Percentiles rank a stretch among this genome's conserved stretches.
These are phyloP conservation scores for Lactarius hengduanensis DNA, from an alignment of 768 basidiomycete species.

Conservation along the genomic window DNA sequence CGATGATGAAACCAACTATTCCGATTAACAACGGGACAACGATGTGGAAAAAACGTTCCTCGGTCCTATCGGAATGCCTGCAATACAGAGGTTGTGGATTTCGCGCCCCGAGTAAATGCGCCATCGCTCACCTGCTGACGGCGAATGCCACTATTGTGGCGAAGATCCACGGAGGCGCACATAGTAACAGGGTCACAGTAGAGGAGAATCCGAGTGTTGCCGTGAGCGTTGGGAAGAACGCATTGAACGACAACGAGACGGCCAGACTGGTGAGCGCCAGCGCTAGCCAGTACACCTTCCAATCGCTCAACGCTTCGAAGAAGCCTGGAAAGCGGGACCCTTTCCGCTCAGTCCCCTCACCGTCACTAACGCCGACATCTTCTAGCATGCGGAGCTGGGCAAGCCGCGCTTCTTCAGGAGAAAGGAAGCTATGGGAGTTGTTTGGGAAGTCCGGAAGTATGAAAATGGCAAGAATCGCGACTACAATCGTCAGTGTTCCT, in stretches of 20 bases:
- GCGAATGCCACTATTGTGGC: constrained; percentile 56
- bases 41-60: constrained; percentile 74
- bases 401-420: constrained; percentile 52
- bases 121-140: constrained; percentile 41
- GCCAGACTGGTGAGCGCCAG: constrained; percentile 59
- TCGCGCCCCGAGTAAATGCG: background rate
- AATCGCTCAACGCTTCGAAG: constrained; percentile 61
- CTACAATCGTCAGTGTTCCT: constrained; percentile 55
- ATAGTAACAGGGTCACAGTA: constrained; percentile 69
- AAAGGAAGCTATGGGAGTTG: constrained; percentile 58
- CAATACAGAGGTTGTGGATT: constrained; percentile 1
- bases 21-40: constrained; percentile 52
- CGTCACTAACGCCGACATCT: constrained; percentile 56
- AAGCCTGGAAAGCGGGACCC: constrained; percentile 46
- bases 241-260: constrained; percentile 70
- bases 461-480: constrained; percentile 54
- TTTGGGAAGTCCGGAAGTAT: constrained; percentile 75
- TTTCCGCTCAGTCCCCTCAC: constrained; percentile 42
- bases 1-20: constrained; percentile 65
- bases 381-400: constrained; percentile 62
- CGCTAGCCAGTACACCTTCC: constrained; percentile 84
- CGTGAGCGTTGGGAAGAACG: constrained; percentile 75
- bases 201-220: constrained; percentile 66
- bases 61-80: constrained; percentile 67
- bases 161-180: constrained; percentile 75